Percentiles rank a stretch among this genome's conserved stretches.
Evolutionary conservation across 1,284 basidiomycete genomes (phyloP).

Genomic region (Cryptococcus depauperatus): DNA sequence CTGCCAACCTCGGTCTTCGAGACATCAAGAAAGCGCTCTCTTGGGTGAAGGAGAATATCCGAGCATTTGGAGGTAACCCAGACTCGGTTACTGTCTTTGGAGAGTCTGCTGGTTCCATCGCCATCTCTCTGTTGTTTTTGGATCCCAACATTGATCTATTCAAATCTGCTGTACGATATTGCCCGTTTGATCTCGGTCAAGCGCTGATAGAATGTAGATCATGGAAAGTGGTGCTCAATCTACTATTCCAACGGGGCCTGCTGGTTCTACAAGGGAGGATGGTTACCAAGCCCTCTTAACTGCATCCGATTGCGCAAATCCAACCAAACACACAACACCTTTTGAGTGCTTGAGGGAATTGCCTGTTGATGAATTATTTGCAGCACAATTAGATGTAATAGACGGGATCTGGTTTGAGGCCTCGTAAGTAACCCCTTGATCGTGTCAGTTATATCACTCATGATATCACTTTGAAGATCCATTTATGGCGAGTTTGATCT

Average conservation of each 20-base stretch:
- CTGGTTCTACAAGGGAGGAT: slow-evolving; percentile 24
- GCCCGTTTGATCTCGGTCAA: background rate
- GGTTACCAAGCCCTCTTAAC: slow-evolving; percentile 29
- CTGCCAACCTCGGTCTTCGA: slow-evolving; percentile 40
- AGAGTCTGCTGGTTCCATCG: slow-evolving; percentile 43
- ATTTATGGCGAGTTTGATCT: background rate
- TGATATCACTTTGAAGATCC: background rate
- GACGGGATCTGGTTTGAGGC: slow-evolving; percentile 3
- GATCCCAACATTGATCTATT: slow-evolving; percentile 32
- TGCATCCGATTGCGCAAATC: slow-evolving; percentile 7
- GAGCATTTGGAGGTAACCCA: slow-evolving; percentile 48
- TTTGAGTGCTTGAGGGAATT: slow-evolving; percentile 36
- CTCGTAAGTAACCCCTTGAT: too few species aligned
- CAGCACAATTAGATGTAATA: slow-evolving; percentile 22
- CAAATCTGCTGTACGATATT: slow-evolving; percentile 27
- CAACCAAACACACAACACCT: background rate
- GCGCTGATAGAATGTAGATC: slow-evolving; percentile 32
- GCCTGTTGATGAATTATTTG: slow-evolving; percentile 22
- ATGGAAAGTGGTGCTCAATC: slow-evolving; percentile 42
- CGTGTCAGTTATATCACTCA: too few species aligned
- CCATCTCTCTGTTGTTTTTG: slow-evolving; percentile 31
- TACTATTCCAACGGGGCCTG: slow-evolving; percentile 24
- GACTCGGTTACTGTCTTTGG: slow-evolving; percentile 41
- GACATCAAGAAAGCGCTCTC: slow-evolving; percentile 48
- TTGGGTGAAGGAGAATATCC: slow-evolving; percentile 49